Base-by-base conservation (phyloP, 768 basidiomycete genomes). In the Myochromella boudieri region DNA sequence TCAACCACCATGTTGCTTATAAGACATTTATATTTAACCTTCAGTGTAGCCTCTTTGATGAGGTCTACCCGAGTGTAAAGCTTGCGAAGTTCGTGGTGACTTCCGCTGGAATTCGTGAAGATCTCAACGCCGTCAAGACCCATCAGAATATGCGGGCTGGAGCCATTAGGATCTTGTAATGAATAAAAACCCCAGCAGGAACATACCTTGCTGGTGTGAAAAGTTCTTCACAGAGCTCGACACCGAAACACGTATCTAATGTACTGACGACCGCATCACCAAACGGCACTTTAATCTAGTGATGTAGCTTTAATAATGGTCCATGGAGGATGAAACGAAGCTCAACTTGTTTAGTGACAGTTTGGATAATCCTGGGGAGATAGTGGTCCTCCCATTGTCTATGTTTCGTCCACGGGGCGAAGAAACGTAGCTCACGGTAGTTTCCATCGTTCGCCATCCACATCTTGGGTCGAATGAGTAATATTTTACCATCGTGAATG, bases 401-500 rank as follows among this genome's bases (percentile, higher is more conserved):
- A 60, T 90, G 89, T 62, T 94, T 95, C 60, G 72, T 69, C 95
- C 97, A 99, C 0, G 97, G 94, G 2, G 95, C 93, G 59, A 99
- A 99, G 64, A 92, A 91, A 11, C 88, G 71, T 58, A 87, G 70
- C 63, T 86, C 84, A 21, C 97, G 87, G 65, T 99, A 99, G 61
- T 98, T 98, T 3, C 97, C 97, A 58, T 97, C 93, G 61, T 98
- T 98, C 1, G 97, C 97, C 36, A 99, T 75, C 97, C 97, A 99
- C 95, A 99, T 95, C 72, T 98, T 99, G 0, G 97, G 97, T 18
- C 97, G 84, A 53, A 99, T 98, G 52, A 97, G 82, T 1, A 97
- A 68, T 49, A 99, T 94, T 68, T 91, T 80, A 45, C 82, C 76
- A 67, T 94, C 76, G 60, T 92, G 80, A 33, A 95, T 81, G 62